Evolutionary conservation across 2,329 filamentous ascomycete genomes (phyloP).

Genomic region (Macroventuria anomochaeta): DNA sequence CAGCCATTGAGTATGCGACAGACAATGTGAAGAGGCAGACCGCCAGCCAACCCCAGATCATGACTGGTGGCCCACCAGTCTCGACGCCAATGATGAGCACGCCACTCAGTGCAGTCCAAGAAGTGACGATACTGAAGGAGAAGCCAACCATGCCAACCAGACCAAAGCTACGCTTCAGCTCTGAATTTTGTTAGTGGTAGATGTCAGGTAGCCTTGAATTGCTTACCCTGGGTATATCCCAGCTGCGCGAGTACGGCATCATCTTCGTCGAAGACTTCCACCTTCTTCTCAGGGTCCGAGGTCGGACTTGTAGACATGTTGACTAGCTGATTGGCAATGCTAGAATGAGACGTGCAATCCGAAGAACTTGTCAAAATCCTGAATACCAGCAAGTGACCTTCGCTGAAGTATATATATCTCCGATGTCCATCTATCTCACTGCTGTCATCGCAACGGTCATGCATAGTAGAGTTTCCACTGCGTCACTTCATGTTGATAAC

Average conservation of each 20-base stretch:
- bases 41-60: conserved; percentile 64
- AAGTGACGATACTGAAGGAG: conserved; percentile 65
- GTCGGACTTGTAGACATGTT: conserved; percentile 18
- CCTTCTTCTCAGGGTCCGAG: conserved; percentile 31
- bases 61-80: conserved; percentile 64
- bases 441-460: conserved; percentile 16
- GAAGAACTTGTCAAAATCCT: not conserved
- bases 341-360: not conserved
- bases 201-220: not conserved
- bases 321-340: not conserved
- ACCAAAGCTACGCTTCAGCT: conserved; percentile 58
- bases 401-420: conserved; percentile 6
- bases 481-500: conserved; percentile 21
- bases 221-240: conserved; percentile 50
- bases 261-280: conserved; percentile 38
- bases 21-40: conserved; percentile 59
- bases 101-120: conserved; percentile 63
- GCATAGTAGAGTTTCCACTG: conserved; percentile 13
- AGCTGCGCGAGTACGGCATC: conserved; percentile 51
- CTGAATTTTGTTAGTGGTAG: conserved; percentile 38
- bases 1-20: conserved; percentile 65
- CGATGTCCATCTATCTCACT: conserved; percentile 6
- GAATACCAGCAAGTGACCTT: not conserved
- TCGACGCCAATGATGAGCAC: conserved; percentile 63
- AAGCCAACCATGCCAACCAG: conserved; percentile 63